These are phyloP conservation scores for Ilex paraguariensis DNA, from an alignment of 305 asterid species.

Conservation along the genomic window DNA sequence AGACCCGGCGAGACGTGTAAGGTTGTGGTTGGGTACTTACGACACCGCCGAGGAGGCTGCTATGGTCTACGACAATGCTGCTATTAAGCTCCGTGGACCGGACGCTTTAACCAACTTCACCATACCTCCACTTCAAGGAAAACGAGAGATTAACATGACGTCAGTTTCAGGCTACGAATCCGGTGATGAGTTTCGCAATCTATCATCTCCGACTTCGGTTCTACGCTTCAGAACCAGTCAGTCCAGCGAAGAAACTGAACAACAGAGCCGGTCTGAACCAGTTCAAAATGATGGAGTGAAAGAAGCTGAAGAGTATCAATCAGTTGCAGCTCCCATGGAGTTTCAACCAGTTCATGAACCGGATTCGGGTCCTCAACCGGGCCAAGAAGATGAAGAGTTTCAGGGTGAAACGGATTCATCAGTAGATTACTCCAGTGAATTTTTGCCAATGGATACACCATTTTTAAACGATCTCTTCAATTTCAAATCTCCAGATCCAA, in stretches of 20 bases:
- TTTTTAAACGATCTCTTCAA: constrained; percentile 49
- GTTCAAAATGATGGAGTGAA: background rate
- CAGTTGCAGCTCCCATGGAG: constrained; percentile 2
- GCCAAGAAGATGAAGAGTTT: constrained; percentile 32
- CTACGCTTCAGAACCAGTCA: constrained; percentile 36
- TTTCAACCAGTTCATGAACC: background rate
- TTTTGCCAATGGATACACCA: constrained; percentile 50
- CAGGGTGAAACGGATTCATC: constrained; percentile 46
- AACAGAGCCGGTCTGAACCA: constrained; percentile 17
- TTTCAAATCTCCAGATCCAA: constrained; percentile 31
- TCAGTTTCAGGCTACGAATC: constrained; percentile 58
- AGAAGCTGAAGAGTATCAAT: constrained; percentile 7
- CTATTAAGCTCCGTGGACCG: constrained; percentile 60
- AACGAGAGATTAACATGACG: constrained; percentile 19
- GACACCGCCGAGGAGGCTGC: constrained; percentile 72
- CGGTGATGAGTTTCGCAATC: constrained; percentile 48
- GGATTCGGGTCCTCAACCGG: background rate
- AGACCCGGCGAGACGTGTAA: constrained; percentile 43
- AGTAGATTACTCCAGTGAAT: constrained; percentile 41
- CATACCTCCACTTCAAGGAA: constrained; percentile 20
- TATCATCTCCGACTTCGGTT: constrained; percentile 45
- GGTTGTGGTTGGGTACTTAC: constrained; percentile 73
- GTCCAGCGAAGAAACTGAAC: constrained; percentile 25
- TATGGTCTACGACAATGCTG: constrained; percentile 71
- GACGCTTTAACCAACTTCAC: constrained; percentile 60